These are phyloP conservation scores for Rhizopogon roseolus DNA, from an alignment of 768 basidiomycete genomes.

Conservation along the genomic window DNA sequence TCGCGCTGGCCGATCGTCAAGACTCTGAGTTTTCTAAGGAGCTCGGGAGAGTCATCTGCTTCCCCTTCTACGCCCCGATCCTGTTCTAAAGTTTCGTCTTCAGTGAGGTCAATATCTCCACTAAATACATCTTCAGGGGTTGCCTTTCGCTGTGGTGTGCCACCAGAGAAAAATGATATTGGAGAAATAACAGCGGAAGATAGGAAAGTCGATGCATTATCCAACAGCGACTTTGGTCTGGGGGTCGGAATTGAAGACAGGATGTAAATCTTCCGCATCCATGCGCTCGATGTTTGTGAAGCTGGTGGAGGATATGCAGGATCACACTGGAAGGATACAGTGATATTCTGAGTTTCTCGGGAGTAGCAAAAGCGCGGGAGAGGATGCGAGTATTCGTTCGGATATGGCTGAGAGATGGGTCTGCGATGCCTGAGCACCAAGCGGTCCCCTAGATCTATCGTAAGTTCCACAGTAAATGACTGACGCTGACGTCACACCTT, in stretches of 20 bases:
- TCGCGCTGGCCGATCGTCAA: conserved; percentile 43
- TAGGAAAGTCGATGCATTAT: conserved; percentile 66
- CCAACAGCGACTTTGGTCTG: conserved; percentile 63
- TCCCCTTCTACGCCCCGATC: conserved; percentile 77
- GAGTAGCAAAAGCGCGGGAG: conserved; percentile 67
- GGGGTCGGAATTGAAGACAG: conserved; percentile 63
- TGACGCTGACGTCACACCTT: conserved; percentile 40
- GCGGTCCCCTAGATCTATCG: conserved; percentile 42
- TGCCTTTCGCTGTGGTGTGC: conserved; percentile 29
- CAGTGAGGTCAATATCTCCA: conserved; percentile 65
- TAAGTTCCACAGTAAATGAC: conserved; percentile 5
- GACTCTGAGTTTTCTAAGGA: conserved; percentile 50
- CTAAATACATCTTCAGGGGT: conserved; percentile 67
- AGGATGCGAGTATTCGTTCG: conserved; percentile 73
- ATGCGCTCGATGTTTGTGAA: conserved; percentile 34
- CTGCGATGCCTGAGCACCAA: conserved; percentile 74
- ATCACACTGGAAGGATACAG: conserved; percentile 55
- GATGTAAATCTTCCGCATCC: conserved; percentile 58
- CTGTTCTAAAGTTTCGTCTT: conserved; percentile 75
- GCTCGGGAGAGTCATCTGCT: conserved; percentile 66
- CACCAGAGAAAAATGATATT: conserved; percentile 47
- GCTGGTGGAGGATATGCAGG: conserved; percentile 51
- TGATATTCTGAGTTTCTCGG: conserved; percentile 50
- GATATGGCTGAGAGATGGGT: conserved; percentile 72
- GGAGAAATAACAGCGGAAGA: conserved; percentile 57